phyloP scores from a whole-genome alignment of 805 yeast genomes.

The Lachancea sp. region DNA sequence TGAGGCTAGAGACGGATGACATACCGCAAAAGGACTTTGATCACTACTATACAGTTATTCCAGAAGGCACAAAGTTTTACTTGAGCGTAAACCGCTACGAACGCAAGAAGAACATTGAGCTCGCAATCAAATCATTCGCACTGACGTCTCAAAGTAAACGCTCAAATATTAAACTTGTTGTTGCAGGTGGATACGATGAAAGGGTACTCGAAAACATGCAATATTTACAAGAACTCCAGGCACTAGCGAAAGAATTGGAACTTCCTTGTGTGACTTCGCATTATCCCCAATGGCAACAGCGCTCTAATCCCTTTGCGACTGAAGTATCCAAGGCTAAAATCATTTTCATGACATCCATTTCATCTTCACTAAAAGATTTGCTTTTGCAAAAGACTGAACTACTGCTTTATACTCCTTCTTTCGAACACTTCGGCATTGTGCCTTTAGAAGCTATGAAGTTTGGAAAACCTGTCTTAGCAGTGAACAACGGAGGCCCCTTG shows the following conservation, averaged over 20 bases:
- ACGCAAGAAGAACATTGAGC: slow-evolving; percentile 69
- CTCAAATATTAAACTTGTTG: slow-evolving; percentile 44
- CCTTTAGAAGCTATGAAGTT: slow-evolving; percentile 91
- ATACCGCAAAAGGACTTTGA: slow-evolving; percentile 13
- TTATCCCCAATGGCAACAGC: slow-evolving; percentile 23
- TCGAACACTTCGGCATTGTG: slow-evolving; percentile 96
- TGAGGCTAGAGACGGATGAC: slow-evolving; percentile 40
- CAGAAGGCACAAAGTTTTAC: slow-evolving; percentile 35
- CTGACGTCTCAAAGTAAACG: slow-evolving; percentile 28
- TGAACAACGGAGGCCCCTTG: slow-evolving; percentile 85
- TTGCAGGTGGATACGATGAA: slow-evolving; percentile 90
- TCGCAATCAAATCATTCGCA: slow-evolving; percentile 69
- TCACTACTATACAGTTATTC: slow-evolving; percentile 16
- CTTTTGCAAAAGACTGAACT: slow-evolving; percentile 52
- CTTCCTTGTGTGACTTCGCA: slow-evolving; percentile 42
- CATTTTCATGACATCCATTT: slow-evolving; percentile 75
- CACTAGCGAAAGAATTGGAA: slow-evolving; percentile 39
- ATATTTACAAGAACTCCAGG: slow-evolving; percentile 56
- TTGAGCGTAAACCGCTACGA: slow-evolving; percentile 87
- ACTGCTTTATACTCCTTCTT: slow-evolving; percentile 80
- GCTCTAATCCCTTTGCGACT: slow-evolving; percentile 8
- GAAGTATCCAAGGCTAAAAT: slow-evolving; percentile 37
- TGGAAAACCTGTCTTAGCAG: slow-evolving; percentile 79
- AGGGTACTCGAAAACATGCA: slow-evolving; percentile 69
- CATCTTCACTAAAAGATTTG: slow-evolving; percentile 55